Evolutionary conservation across 345 rosid species (phyloP).

Genomic region (Mallotus nudiflorus): DNA sequence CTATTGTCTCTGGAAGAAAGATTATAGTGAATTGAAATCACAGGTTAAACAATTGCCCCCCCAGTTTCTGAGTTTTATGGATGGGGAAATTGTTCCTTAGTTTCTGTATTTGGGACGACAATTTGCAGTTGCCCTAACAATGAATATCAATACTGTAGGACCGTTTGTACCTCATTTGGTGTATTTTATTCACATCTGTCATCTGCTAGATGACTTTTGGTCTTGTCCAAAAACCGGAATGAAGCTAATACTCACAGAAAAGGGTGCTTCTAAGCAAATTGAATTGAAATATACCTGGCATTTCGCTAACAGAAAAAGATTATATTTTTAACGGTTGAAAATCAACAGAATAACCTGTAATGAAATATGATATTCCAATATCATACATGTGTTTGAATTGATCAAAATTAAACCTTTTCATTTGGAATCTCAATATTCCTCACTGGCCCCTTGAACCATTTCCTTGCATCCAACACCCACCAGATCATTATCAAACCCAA

Average conservation of each 20-base stretch:
- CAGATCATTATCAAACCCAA: conserved; percentile 53
- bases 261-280: neutral
- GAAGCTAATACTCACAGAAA: neutral
- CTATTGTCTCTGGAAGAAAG: conserved; percentile 55
- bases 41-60: conserved; percentile 10
- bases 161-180: neutral
- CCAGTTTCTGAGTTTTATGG: conserved; percentile 20
- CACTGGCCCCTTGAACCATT: conserved; percentile 68
- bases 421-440: conserved; percentile 47
- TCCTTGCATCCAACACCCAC: conserved; percentile 57
- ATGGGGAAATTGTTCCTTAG: conserved; percentile 33
- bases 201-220: neutral
- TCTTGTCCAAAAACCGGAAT: neutral
- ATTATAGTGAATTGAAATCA: conserved; percentile 36
- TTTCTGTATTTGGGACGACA: neutral
- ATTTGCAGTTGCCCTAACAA: neutral
- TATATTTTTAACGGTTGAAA: too few relatives aligned
- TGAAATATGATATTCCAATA: too few relatives aligned
- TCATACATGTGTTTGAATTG: neutral
- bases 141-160: neutral
- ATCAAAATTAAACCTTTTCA: conserved; percentile 10
- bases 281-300: neutral
- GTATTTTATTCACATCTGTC: neutral
- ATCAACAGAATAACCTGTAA: too few relatives aligned
- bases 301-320: neutral